These are phyloP conservation scores for Amanita inopinata DNA, from an alignment of 768 basidiomycete species.

Conservation along the genomic window DNA sequence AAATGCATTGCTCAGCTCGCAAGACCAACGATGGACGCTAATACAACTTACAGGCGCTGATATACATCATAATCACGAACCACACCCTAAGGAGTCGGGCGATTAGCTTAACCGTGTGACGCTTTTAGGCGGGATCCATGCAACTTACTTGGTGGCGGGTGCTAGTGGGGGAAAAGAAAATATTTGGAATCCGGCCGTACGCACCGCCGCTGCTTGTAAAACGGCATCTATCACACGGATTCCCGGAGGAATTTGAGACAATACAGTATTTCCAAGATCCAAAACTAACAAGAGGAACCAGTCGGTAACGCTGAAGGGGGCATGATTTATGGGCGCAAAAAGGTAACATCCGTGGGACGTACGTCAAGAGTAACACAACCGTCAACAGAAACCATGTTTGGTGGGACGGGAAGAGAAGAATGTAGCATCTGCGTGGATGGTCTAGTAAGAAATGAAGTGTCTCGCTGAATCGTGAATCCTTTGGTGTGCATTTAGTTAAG, in stretches of 20 bases:
- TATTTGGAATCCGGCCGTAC: constrained; percentile 82
- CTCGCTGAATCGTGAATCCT: constrained; percentile 53
- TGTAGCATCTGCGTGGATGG: constrained; percentile 87
- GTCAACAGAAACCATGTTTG: constrained; percentile 88
- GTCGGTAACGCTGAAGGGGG: constrained; percentile 56
- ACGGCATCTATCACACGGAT: constrained; percentile 65
- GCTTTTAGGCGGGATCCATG: background rate
- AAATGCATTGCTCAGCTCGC: background rate
- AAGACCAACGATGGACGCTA: background rate
- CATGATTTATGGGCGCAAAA: no score
- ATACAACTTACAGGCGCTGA: constrained; percentile 58
- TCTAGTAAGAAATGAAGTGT: constrained; percentile 88
- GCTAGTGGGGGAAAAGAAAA: constrained; percentile 66
- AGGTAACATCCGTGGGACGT: background rate
- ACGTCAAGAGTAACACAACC: constrained; percentile 36
- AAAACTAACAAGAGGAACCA: constrained; percentile 87
- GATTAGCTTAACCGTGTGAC: background rate
- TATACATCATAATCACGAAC: constrained; percentile 92
- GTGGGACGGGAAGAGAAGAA: constrained; percentile 85
- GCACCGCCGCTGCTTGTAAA: constrained; percentile 72
- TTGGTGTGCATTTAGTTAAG: constrained; percentile 50
- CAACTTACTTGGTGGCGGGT: constrained; percentile 76
- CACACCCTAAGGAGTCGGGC: constrained; percentile 46
- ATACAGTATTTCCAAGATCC: constrained; percentile 70
- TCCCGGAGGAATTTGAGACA: constrained; percentile 61